Base-by-base conservation (phyloP, 768 basidiomycete species). In the Leccinum obscurum region DNA sequence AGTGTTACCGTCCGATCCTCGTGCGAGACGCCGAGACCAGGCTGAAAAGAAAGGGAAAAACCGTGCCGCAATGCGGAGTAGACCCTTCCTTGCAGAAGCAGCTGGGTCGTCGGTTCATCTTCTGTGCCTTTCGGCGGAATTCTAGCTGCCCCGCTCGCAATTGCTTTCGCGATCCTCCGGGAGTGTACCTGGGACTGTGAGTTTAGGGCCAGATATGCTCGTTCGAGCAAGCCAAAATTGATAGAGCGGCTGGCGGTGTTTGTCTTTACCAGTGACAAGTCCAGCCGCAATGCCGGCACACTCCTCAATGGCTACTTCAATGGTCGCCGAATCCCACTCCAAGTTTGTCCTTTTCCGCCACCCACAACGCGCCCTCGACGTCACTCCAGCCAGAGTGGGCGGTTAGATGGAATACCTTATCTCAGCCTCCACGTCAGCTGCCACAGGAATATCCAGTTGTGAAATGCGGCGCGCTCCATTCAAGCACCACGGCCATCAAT, bases 401-500 rank as follows among this genome's bases (percentile, higher is more conserved):
- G 17, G 17, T n/a, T 46, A 52, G 28, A 30, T 51, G 50, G 10
- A 17, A 17, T 41, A n/a, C 41, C 41, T 41, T n/a, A n/a, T n/a
- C 41, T 41, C 41, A 46, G 10, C 10, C 20, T 20, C 20, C n/a
- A 46, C 28, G 8, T 28, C 2, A 49, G 48, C 13, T 8, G 7
- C 14, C 48, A 49, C 48, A 26, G 48, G 24, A 24, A 22, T 49
- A 13, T 24, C 14, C 22, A 49, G 9, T 13, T 28, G 14, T 51
- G 9, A 8, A 17, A 30, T 52, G 26, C 24, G 13, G 22, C 24
- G 11, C 17, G n/a, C 28, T 52, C 51, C 51, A 52, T 52, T 37
- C 52, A 44, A 55, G 24, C 32, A 22, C 46, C 53, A 64, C 66
- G 62, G 68, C 34, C 32, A 57, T 66, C 58, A 58, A 53, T 50